Evolutionary conservation across 257 asterid species (phyloP).

Genomic region (Solanum virginianum): DNA sequence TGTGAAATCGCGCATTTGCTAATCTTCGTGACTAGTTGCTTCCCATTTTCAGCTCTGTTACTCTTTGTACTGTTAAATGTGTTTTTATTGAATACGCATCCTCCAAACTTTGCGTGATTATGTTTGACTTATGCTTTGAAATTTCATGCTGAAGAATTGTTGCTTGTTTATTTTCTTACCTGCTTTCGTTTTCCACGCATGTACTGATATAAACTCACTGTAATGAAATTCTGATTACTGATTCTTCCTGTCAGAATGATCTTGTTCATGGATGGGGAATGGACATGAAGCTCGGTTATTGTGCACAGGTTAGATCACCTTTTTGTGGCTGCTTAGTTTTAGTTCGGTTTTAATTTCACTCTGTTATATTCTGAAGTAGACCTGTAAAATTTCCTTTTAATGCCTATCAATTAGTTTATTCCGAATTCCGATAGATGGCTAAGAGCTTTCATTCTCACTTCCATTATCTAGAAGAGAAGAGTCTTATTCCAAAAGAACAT

Average conservation of each 20-base stretch:
- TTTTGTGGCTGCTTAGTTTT: background rate
- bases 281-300: slow-evolving; percentile 97
- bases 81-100: background rate
- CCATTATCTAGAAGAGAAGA: background rate
- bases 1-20: background rate
- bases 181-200: background rate
- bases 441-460: background rate
- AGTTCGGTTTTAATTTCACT: background rate
- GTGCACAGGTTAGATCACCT: slow-evolving; percentile 65
- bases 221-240: background rate
- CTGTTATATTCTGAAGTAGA: background rate
- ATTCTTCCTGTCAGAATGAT: slow-evolving; percentile 56
- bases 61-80: background rate
- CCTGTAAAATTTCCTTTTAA: background rate
- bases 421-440: background rate
- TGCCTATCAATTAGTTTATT: background rate
- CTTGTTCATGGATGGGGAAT: slow-evolving; percentile 99
- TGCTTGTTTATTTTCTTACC: background rate
- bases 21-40: background rate
- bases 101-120: background rate
- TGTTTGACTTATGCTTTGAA: background rate
- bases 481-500: background rate
- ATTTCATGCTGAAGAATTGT: background rate
- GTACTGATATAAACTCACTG: background rate
- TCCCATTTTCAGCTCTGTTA: background rate